Conservation (phyloP, 768 basidiomycete species). For the Russula olivacea region DNA sequence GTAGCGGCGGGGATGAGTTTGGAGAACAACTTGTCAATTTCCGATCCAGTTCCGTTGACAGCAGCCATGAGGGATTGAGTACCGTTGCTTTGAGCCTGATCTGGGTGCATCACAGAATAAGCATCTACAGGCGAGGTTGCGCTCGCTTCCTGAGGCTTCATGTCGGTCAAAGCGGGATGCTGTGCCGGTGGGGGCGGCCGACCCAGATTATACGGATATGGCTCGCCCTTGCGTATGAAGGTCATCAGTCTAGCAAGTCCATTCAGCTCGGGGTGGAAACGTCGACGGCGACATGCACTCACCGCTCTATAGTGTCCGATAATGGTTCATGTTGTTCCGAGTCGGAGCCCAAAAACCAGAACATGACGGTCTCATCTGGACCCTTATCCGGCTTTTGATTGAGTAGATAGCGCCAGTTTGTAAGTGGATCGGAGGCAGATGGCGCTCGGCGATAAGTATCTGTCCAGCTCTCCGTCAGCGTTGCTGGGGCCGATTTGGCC, state of each 20-base stretch:
- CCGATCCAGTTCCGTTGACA: conserved; percentile 30
- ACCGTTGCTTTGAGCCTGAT: conserved; percentile 3
- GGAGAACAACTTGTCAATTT: conserved; percentile 42
- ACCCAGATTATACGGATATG: conserved; percentile 72
- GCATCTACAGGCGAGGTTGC: neutral
- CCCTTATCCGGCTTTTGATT: conserved; percentile 49
- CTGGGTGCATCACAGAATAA: neutral
- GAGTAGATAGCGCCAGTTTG: conserved; percentile 39
- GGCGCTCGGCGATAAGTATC: conserved; percentile 21
- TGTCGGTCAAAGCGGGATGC: conserved; percentile 34
- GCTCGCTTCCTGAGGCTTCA: conserved; percentile 3
- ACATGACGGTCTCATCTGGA: conserved; percentile 51
- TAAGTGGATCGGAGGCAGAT: conserved; percentile 36
- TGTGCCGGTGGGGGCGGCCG: conserved; percentile 50
- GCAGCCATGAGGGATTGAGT: neutral
- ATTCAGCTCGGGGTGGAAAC: conserved; percentile 1
- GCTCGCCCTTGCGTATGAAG: conserved; percentile 57
- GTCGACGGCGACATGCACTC: conserved; percentile 23
- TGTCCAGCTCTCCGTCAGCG: conserved; percentile 26
- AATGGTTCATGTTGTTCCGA: conserved; percentile 66
- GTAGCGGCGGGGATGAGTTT: conserved; percentile 34
- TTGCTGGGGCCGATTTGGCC: conserved; percentile 28
- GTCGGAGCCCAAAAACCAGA: conserved; percentile 62
- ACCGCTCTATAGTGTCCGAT: conserved; percentile 67
- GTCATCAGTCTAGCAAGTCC: conserved; percentile 37